Percentiles rank a stretch among this genome's conserved stretches.
phyloP scores from a whole-genome alignment of 495 filamentous ascomycete genomes.

The Aspergillus taichungensis region DNA sequence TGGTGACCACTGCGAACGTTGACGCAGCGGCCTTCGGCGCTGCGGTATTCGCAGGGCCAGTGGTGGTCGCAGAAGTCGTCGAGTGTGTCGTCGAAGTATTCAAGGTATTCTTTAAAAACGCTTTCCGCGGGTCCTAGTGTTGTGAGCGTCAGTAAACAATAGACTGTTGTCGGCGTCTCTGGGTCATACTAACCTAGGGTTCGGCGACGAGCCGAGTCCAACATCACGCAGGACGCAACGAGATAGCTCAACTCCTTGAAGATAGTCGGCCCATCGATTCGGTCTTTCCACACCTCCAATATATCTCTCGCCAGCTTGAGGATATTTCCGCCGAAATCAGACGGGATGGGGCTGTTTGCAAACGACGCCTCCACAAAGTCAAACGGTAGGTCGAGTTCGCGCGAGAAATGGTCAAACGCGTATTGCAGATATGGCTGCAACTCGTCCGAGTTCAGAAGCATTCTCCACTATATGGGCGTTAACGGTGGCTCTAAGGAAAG shows the following conservation, averaged over 20 bases:
- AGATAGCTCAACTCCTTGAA: constrained; percentile 1
- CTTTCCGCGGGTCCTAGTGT: not conserved
- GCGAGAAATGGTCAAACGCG: constrained; percentile 30
- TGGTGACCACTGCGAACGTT: not conserved
- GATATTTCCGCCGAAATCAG: not conserved
- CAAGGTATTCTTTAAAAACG: not conserved
- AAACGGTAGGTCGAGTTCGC: constrained; percentile 24
- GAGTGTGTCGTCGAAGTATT: not conserved
- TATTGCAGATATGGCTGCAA: constrained; percentile 23
- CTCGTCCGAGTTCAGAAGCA: constrained; percentile 25
- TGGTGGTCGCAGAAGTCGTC: constrained; percentile 2
- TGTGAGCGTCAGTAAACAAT: too few relatives aligned
- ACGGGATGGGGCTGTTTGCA: constrained; percentile 25
- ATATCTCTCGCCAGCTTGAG: not conserved
- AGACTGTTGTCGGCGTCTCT: too few relatives aligned
- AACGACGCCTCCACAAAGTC: constrained; percentile 32
- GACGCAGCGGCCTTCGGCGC: not conserved
- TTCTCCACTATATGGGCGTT: constrained; percentile 3
- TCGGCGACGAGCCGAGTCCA: not conserved
- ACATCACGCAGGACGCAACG: not conserved
- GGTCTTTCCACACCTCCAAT: not conserved
- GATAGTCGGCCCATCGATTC: not conserved
- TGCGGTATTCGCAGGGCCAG: not conserved
- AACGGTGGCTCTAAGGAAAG: too few relatives aligned
- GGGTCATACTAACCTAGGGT: not conserved